These are phyloP conservation scores for Verticillium alfalfae DNA, from an alignment of 2,329 filamentous ascomycete species.

Conservation along the genomic window DNA sequence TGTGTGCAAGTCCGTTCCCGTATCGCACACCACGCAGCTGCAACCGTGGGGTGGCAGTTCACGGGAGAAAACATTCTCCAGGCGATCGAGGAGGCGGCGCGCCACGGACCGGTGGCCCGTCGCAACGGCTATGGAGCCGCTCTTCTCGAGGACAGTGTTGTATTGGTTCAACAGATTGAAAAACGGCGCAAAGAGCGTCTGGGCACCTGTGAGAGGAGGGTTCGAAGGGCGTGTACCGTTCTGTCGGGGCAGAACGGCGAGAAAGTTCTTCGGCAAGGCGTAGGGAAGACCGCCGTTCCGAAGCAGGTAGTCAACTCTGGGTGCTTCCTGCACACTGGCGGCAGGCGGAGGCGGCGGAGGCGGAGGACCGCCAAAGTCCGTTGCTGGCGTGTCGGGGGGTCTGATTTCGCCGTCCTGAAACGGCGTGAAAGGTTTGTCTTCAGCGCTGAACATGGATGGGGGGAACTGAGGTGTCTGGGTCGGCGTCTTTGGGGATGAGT, in stretches of 20 bases:
- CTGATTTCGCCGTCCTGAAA: conserved; percentile 30
- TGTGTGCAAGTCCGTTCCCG: conserved; percentile 52
- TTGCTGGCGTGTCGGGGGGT: conserved; percentile 32
- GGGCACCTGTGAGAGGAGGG: conserved; percentile 60
- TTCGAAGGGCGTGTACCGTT: conserved; percentile 55
- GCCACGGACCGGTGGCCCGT: conserved; percentile 96
- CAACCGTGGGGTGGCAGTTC: conserved; percentile 88
- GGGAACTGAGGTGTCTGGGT: conserved; percentile 49
- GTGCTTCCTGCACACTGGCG: conserved; percentile 63
- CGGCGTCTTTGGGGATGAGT: conserved; percentile 58
- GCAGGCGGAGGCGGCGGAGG: conserved; percentile 67
- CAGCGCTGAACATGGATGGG: conserved; percentile 28
- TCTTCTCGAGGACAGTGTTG: conserved; percentile 70
- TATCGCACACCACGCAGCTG: conserved; percentile 75
- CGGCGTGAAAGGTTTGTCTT: conserved; percentile 28
- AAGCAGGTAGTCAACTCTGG: conserved; percentile 85
- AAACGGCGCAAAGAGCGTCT: conserved; percentile 76
- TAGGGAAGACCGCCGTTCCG: conserved; percentile 78
- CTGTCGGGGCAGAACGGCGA: conserved; percentile 56
- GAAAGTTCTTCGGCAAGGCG: conserved; percentile 66
- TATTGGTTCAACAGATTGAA: conserved; percentile 83
- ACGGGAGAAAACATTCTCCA: conserved; percentile 90
- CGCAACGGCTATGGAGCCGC: conserved; percentile 87
- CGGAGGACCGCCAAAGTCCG: conserved; percentile 29
- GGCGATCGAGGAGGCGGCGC: conserved; percentile 76